Base-by-base conservation (phyloP, 805 yeast genomes). In the Candida maesae region DNA sequence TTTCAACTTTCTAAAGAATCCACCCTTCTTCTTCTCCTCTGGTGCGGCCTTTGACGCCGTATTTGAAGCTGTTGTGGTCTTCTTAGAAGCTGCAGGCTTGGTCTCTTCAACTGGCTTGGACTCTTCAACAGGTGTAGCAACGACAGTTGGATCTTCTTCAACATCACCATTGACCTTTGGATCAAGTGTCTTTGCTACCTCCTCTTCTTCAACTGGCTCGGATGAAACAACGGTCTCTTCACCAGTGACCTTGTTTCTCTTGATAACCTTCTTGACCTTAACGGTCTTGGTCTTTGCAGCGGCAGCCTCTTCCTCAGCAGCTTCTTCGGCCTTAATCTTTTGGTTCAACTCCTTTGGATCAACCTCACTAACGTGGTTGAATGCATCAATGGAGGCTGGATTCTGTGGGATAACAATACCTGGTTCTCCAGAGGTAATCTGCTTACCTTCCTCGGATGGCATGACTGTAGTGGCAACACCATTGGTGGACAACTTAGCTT, bases 341-440 rank as follows among this genome's bases (percentile, higher is more conserved):
- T 62, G 76, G 52, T 83, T 83, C 51, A 84, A 69, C 38, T 74
- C 69, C 60, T 75, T 67, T 21, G 82, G 77, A 52, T 78, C 77
- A 23, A 76, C 83, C 39, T 73, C 70, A 38, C 70, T 53, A 18
- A 79, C 70, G 50, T 78, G 74, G 35, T 65, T 62, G 56, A 88
- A 83, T 36, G 79, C 95, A 44, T 74, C 68, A 53, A 86, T 76
- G n/a, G 77, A 71, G 33, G 71, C 73, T 15, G 86, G 73, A 56
- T 84, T 74, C 31, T 66, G 54, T 35, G 91, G 91, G 50, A 84
- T 59, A 28, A 68, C 79, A 49, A 81, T 67, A 32, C 90, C 90
- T 24, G 88, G 84, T 57, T 81, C 86, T 33, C 84, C 82, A 41
- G 73, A 49, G 8, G 71, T 60, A 44, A 66, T 64, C 36, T 71